Base-by-base conservation (phyloP, 2,329 filamentous ascomycete species). In the Nemania abortiva region DNA sequence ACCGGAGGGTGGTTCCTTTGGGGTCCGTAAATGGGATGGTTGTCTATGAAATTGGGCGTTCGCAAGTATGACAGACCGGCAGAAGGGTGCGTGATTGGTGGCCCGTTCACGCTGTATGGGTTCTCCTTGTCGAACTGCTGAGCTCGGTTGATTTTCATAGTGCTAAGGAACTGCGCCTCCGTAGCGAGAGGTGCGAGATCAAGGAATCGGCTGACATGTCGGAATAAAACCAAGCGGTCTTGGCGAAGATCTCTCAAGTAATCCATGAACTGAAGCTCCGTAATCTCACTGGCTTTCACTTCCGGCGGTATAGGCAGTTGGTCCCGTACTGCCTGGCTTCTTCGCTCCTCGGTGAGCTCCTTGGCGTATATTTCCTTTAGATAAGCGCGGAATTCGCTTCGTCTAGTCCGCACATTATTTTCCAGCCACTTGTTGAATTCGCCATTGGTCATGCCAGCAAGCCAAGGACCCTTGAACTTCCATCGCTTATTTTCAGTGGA, bases 381-480 rank as follows among this genome's bases (percentile, higher is more conserved):
- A 66, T 87, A 87, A 24, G 81, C 71, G 55, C 84, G 84, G 78
- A 92, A 92, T 69, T 87, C 83, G 6, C 79, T 61, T 64, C 88
- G 87, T 69, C 81, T 84, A 15, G 81, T 83, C 58, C 85, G 84
- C 49, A 92, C 87, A 24, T 82, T 80, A 73, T 84, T 88, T 59
- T 82, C 77, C 13, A 92, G 67, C 74, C 88, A 92, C 31, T 78
- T 76, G 29, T 85, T 80, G 75, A 92, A 91, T 15, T 88, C 84
- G 20, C 89, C 89, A 69, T 89, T 84, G 4, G 83, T 85, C 82
- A 90, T 85, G 52, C 87, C 87, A 39, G 88, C 89, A 39, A 92
- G 82, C 89, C 89, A 92, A 2, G 90, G 90, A 0, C 90, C 90
- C 29, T 81, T 80, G 72, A 91, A 92, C 77, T 89, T 91, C 90